phyloP scores from a whole-genome alignment of 371 early-diverging fungal species.

The Fennellomyces sp. region DNA sequence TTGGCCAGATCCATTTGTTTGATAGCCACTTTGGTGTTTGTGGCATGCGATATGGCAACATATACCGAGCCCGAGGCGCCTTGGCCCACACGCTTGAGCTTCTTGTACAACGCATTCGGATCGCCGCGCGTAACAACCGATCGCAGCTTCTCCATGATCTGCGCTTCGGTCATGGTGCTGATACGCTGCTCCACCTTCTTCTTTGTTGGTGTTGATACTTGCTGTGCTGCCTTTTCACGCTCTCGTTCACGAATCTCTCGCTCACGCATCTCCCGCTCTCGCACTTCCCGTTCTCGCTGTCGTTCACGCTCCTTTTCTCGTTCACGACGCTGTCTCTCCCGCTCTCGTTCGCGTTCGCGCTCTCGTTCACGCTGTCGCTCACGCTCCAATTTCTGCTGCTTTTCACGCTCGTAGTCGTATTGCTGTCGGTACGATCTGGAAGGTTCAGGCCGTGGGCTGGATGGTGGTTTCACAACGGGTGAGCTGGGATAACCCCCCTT shows the following conservation, averaged over 20 bases:
- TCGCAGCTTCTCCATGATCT: constrained; percentile 89
- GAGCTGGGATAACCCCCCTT: constrained; percentile 2
- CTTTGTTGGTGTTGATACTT: constrained; percentile 27
- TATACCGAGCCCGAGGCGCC: constrained; percentile 98
- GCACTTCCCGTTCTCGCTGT: neutral
- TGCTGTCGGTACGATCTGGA: constrained; percentile 22
- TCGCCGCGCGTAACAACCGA: constrained; percentile 86
- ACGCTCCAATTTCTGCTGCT: neutral
- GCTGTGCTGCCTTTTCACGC: constrained; percentile 30
- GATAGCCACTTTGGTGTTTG: constrained; percentile 86
- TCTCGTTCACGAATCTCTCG: constrained; percentile 19
- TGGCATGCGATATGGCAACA: constrained; percentile 73
- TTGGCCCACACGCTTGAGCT: constrained; percentile 94
- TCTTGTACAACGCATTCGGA: constrained; percentile 83
- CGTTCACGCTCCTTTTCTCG: constrained; percentile 6
- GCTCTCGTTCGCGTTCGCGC: constrained; percentile 21
- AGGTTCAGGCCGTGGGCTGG: constrained; percentile 34
- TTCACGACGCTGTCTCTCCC: constrained; percentile 11
- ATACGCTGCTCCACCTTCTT: constrained; percentile 74
- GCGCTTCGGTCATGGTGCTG: constrained; percentile 88
- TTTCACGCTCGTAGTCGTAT: constrained; percentile 7
- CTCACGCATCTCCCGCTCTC: constrained; percentile 34
- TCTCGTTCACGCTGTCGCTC: constrained; percentile 18
- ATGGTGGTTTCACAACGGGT: constrained; percentile 5
- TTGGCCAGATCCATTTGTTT: constrained; percentile 95